Evolutionary conservation across 768 basidiomycete genomes (phyloP).

Genomic region (Favolaschia claudopus): DNA sequence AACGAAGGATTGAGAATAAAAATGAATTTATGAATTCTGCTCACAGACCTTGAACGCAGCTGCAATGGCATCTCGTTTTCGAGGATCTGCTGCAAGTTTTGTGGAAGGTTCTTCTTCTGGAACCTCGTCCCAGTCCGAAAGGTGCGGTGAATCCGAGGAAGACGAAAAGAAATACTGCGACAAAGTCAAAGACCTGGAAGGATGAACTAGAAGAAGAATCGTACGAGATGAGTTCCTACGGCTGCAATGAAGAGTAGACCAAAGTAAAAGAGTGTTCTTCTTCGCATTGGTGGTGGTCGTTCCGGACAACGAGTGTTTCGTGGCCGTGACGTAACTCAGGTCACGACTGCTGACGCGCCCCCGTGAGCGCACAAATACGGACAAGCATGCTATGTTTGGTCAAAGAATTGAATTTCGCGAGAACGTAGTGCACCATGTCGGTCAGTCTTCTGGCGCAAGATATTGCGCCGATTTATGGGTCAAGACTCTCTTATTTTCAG

Average conservation of each 20-base stretch:
- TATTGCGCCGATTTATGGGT: too few relatives aligned
- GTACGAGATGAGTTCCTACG: constrained; percentile 8
- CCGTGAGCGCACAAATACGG: too few relatives aligned
- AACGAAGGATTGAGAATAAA: constrained; percentile 13
- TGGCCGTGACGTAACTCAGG: too few relatives aligned
- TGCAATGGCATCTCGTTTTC: constrained; percentile 61
- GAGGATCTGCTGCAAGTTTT: constrained; percentile 45
- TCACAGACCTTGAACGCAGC: constrained; percentile 65
- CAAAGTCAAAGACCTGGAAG: neutral
- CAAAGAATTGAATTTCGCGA: too few relatives aligned
- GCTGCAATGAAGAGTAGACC: constrained; percentile 8
- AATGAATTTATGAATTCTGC: neutral
- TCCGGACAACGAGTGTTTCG: too few relatives aligned
- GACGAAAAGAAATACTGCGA: constrained; percentile 13
- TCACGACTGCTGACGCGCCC: too few relatives aligned
- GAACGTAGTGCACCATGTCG: too few relatives aligned
- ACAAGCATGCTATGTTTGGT: too few relatives aligned
- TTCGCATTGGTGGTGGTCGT: constrained; percentile 6
- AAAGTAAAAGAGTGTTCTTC: constrained; percentile 11
- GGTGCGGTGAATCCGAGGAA: neutral
- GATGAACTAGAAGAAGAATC: neutral
- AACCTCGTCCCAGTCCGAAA: neutral
- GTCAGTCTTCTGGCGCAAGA: too few relatives aligned
- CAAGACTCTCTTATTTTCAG: too few relatives aligned
- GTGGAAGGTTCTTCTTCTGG: neutral